phyloP scores from a whole-genome alignment of 306 rosid species.

The Ammopiptanthus mongolicus region DNA sequence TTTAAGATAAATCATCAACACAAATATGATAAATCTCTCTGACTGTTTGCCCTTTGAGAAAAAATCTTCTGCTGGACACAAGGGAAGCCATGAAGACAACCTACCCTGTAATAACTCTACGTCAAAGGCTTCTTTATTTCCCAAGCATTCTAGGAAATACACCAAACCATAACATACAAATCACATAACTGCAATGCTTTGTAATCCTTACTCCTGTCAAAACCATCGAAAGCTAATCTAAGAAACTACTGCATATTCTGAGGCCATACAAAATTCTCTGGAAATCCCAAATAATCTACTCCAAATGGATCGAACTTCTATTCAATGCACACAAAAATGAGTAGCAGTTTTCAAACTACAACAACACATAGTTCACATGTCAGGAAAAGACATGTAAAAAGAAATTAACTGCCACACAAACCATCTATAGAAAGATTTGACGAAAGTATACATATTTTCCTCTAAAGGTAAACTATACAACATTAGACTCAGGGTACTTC shows the following conservation, averaged over 20 bases:
- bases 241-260: background rate
- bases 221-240: background rate
- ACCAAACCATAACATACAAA: background rate
- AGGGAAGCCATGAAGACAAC: background rate
- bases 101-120: background rate
- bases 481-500: conserved; percentile 88
- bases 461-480: background rate
- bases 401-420: background rate
- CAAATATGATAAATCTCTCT: background rate
- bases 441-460: background rate
- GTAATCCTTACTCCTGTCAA: background rate
- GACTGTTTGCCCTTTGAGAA: background rate
- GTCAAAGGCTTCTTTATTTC: background rate
- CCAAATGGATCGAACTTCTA: background rate
- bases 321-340: background rate
- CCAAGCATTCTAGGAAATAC: background rate
- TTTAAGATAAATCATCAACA: background rate
- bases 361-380: background rate
- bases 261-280: background rate
- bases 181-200: background rate
- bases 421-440: background rate
- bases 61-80: background rate
- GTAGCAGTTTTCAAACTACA: background rate
- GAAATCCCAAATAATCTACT: background rate
- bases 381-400: background rate